Base-by-base conservation (phyloP, 371 early-diverging fungal genomes). In the Umbelopsis sp. region DNA sequence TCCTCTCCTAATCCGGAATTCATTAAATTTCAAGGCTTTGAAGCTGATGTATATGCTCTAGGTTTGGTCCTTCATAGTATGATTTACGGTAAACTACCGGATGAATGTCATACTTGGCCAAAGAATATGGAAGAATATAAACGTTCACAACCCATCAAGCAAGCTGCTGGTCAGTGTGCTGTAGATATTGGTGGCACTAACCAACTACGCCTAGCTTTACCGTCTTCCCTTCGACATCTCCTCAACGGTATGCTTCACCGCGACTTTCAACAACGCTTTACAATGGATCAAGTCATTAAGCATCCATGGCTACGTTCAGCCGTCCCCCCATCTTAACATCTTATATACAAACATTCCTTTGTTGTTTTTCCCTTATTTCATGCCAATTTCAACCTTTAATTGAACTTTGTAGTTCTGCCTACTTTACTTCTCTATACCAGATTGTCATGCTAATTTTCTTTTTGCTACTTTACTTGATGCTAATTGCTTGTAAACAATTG, bases 31-130 rank as follows among this genome's bases (percentile, higher is more conserved):
- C 50, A 37, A 18, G 66, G 66, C 16, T 65, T 65, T 35, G 66
- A 65, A 51, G 66, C 66, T 7, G 66, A 65, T 51, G 66, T 65
- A 20, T 65, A 51, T 48, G 66, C 66, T 29, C 50, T 65, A 22
- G 66, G 66, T 11, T 25, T 65, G 3, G 37, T 65, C 16, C 50
- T 65, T 12, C 66, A 65, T 51, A 65, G 50, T 18, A 65, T 65
- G 66, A 44, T 65, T 24, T 65, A 46, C 46, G 66, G 66, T 5
- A 51, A 50, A 48, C 48, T 65, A 10, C 66, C 66, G 20, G 66
- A 48, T 22, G 66, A 65, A 48, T 65, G 66, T 38, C 51, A 65
- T 51, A 38, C 66, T 37, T 51, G 66, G 46, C 66, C 48, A 2
- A 51, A 48, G 46, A 51, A 24, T 32, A 51, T 48, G 66, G 66